Evolutionary conservation across 179 eudicot species (phyloP), one percentile per base, ranked within the genome.

Genomic region (Beta macrorhiza): DNA sequence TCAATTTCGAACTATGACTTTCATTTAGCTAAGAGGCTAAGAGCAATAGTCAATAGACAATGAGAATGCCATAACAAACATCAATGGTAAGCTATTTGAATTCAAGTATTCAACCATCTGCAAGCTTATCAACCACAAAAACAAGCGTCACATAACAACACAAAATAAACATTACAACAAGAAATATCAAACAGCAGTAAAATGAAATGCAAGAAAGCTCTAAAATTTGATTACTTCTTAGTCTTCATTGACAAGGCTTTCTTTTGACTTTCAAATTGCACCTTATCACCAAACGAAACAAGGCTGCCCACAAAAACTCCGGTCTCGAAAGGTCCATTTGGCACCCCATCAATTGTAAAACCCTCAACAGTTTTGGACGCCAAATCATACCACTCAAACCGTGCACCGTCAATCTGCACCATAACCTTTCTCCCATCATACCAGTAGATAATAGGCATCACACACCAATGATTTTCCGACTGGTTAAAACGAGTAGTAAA

Each of bases 321-420:
- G 10, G 75, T 64, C 55, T 79, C 81, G n/a, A 79, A 79, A 10
- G 75, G 55, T 51, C 45, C n/a, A 20, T 44, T 10, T 6, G 49
- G 42, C 57, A 47, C 14, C 12, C 81, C 47, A 56, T 42, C 67
- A 69, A 68, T 4, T 74, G 44, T 57, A 56, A 79, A 64, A 55
- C 20, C 69, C 8, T 25, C 62, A 74, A 55, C 81, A 11, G 10
- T 74, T 2, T 69, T 20, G 7, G 47, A 4, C 67, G 1, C 58
- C 75, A 79, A 79, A 37, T 57, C 75, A 68, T 62, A 79, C 32
- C 81, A 79, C 6, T 58, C 75, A 37, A 79, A 19, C 57, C 37
- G 37, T 20, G 55, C 37, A 69, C 44, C 20, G 71, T 69, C 75
- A 17, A 68, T 55, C 57, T 56, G 57, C 55, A 80, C 12, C 78